Percentiles rank a stretch among this genome's conserved stretches.
Conservation (phyloP, 2,329 filamentous ascomycete species). For the Aspergillus ruber region DNA sequence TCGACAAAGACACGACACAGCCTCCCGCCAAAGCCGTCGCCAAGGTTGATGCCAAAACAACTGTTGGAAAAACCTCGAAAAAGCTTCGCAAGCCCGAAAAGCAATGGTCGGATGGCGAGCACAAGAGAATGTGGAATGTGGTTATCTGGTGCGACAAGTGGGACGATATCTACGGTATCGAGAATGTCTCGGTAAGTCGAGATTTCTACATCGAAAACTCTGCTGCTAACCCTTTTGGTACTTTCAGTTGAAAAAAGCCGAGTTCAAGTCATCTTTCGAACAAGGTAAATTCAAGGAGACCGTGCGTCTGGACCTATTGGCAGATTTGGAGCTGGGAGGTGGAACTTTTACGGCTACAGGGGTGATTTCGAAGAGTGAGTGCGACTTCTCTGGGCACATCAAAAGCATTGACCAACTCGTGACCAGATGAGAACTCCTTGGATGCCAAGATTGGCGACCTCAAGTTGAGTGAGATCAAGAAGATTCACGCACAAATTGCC, state of each 20-base stretch:
- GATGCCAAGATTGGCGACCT: not conserved
- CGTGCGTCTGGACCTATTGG: not conserved
- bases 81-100: not conserved
- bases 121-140: not conserved
- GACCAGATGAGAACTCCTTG: not conserved
- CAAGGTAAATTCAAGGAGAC: not conserved
- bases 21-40: not conserved
- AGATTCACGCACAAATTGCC: not conserved
- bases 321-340: not conserved
- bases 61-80: not conserved
- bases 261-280: not conserved
- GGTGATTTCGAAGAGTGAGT: not conserved
- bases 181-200: not conserved
- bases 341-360: not conserved
- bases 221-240: not conserved
- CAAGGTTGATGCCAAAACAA: not conserved
- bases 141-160: not conserved
- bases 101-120: not conserved
- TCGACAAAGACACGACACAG: not conserved
- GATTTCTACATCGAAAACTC: not conserved
- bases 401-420: not conserved
- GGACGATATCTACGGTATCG: not conserved
- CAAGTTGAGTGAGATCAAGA: not conserved
- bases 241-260: not conserved
- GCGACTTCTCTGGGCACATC: not conserved